phyloP scores from a whole-genome alignment of 306 rosid species.

The Medicago truncatula region DNA sequence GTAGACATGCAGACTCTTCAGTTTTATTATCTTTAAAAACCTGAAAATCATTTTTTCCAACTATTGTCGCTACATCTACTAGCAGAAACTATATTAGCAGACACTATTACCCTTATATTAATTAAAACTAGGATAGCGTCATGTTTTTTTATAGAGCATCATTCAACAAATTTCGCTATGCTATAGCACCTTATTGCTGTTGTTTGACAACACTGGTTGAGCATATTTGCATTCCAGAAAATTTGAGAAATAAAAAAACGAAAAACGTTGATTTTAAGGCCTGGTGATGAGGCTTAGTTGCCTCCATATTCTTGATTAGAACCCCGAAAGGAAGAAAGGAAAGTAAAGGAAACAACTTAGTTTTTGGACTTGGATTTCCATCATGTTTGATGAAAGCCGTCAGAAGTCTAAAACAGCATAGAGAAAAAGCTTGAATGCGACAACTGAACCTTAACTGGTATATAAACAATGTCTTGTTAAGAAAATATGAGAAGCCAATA shows the following conservation, averaged over 20 bases:
- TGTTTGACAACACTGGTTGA: background rate
- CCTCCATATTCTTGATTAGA: background rate
- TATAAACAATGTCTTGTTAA: slow-evolving; percentile 1
- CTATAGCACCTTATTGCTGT: background rate
- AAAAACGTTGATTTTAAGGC: background rate
- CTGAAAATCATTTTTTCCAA: background rate
- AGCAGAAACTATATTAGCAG: background rate
- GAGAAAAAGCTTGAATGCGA: slow-evolving; percentile 9
- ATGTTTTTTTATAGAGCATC: background rate
- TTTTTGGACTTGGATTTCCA: slow-evolving; percentile 2
- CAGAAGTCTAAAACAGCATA: slow-evolving; percentile 10
- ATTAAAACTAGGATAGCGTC: background rate
- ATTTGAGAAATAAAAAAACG: background rate
- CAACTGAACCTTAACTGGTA: slow-evolving; percentile 10
- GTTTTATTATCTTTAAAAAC: no score
- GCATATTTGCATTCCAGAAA: background rate
- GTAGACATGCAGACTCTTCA: no score
- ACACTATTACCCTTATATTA: background rate
- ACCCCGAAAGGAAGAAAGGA: slow-evolving; percentile 21
- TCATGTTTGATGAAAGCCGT: background rate
- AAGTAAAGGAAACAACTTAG: background rate
- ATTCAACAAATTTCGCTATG: background rate
- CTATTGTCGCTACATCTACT: background rate
- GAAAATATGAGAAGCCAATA: slow-evolving; percentile 30
- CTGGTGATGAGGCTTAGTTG: background rate